A percentile compares a stretch with the other conserved stretches of the same genome.
phyloP scores from a whole-genome alignment of 345 rosid genomes.

The Eucalyptus brandiana region DNA sequence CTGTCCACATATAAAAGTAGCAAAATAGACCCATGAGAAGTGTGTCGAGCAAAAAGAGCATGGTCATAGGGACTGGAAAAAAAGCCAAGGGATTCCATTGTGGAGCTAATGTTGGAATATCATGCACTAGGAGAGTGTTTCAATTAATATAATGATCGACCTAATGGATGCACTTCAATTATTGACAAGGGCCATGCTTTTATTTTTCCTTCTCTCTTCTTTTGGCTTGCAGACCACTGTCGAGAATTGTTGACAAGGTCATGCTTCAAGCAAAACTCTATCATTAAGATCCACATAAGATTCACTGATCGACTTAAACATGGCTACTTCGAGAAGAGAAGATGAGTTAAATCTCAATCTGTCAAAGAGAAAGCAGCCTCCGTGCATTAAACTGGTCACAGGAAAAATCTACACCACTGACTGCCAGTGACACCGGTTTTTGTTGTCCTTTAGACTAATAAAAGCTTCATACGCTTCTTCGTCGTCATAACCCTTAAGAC shows the following conservation, averaged over 20 bases:
- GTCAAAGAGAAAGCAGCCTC: not conserved
- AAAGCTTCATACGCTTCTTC: not conserved
- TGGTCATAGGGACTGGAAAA: fast-evolving
- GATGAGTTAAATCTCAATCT: not conserved
- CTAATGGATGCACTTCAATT: too few species aligned
- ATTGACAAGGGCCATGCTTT: too few species aligned
- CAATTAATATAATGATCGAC: too few species aligned
- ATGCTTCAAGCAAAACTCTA: not conserved
- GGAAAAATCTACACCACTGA: not conserved
- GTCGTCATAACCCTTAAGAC: not conserved
- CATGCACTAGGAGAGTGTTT: fast-evolving
- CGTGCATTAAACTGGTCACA: not conserved
- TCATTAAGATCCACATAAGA: not conserved
- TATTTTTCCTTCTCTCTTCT: too few species aligned
- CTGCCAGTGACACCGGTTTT: fast-evolving
- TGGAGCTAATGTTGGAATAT: too few species aligned
- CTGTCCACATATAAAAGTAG: fast-evolving
- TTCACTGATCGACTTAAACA: not conserved
- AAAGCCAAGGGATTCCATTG: too few species aligned
- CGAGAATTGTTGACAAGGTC: not conserved
- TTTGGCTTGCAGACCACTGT: not conserved
- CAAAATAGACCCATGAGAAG: too few species aligned
- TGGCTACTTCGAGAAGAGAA: not conserved
- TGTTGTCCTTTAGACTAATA: not conserved
- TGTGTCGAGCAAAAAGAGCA: too few species aligned